A percentile compares a stretch with the other conserved stretches of the same genome.
Evolutionary conservation across 2,329 filamentous ascomycete species (phyloP).

Genomic region (Fusarium bulbicola): DNA sequence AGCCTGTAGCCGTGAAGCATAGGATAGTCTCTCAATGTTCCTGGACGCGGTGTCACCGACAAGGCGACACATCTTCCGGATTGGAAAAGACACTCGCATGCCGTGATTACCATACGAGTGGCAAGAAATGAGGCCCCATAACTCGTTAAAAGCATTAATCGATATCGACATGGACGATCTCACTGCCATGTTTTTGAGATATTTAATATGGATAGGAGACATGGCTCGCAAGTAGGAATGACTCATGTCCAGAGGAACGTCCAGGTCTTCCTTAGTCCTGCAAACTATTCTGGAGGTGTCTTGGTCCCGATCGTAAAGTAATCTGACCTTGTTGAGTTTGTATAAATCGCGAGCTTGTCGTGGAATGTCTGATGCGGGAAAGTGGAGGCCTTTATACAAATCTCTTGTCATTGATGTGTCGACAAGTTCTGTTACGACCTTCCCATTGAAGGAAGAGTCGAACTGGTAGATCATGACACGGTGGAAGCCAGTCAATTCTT

Average conservation of each 20-base stretch:
- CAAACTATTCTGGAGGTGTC: slow-evolving; percentile 85
- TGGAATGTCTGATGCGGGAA: slow-evolving; percentile 87
- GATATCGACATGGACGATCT: slow-evolving; percentile 96
- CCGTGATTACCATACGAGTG: slow-evolving; percentile 81
- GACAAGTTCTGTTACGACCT: slow-evolving; percentile 87
- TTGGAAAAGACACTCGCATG: slow-evolving; percentile 92
- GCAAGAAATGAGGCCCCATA: slow-evolving; percentile 90
- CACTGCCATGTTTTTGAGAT: slow-evolving; percentile 87
- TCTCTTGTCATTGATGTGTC: slow-evolving; percentile 83
- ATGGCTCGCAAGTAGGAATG: slow-evolving; percentile 88
- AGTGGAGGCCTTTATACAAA: slow-evolving; percentile 86
- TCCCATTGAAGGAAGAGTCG: slow-evolving; percentile 81
- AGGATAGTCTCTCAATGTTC: slow-evolving; percentile 88
- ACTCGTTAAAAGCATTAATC: slow-evolving; percentile 83
- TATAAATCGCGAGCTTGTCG: slow-evolving; percentile 89
- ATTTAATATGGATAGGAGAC: slow-evolving; percentile 90
- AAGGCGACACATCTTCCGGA: slow-evolving; percentile 89
- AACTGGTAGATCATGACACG: slow-evolving; percentile 96
- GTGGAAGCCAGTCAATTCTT: slow-evolving; percentile 90
- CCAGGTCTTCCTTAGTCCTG: slow-evolving; percentile 76
- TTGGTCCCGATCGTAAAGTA: slow-evolving; percentile 86
- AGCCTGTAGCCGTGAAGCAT: slow-evolving; percentile 84
- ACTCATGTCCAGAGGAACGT: slow-evolving; percentile 81
- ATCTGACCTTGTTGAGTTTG: slow-evolving; percentile 86
- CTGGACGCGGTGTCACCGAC: slow-evolving; percentile 86